Conservation (phyloP, 331 rosid species). For the Pyrus hybrid region DNA sequence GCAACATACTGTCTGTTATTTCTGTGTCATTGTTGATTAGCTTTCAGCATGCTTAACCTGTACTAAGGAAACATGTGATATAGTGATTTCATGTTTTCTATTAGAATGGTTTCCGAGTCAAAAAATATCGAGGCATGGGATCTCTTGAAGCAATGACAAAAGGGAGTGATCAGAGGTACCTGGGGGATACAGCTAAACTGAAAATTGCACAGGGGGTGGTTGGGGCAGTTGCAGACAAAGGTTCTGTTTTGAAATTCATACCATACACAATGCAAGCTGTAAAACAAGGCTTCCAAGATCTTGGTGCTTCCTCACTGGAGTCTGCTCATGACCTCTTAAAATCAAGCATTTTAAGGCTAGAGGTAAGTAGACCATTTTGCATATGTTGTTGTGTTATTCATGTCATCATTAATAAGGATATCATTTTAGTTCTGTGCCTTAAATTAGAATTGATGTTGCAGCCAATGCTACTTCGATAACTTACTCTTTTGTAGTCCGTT, state of each 20-base stretch:
- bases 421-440: not conserved
- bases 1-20: not conserved
- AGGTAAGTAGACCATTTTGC: constrained; percentile 43
- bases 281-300: constrained; percentile 95
- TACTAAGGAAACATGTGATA: not conserved
- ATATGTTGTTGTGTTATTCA: not conserved
- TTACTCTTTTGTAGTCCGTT: not conserved
- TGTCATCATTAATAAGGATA: not conserved
- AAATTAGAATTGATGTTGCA: not conserved
- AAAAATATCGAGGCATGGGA: constrained; percentile 94
- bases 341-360: constrained; percentile 62
- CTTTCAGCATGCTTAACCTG: not conserved
- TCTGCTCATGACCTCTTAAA: constrained; percentile 84
- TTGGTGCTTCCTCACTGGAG: constrained; percentile 73
- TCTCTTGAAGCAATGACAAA: constrained; percentile 96
- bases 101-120: constrained; percentile 68
- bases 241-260: constrained; percentile 76
- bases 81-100: constrained; percentile 7
- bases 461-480: not conserved
- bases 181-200: constrained; percentile 75
- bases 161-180: constrained; percentile 85
- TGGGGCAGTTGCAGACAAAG: constrained; percentile 94
- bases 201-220: constrained; percentile 98
- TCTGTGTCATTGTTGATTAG: not conserved
- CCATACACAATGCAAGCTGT: constrained; percentile 97